Base-by-base conservation (phyloP, 352 stramenopile genomes). In the Phytophthora idaei region DNA sequence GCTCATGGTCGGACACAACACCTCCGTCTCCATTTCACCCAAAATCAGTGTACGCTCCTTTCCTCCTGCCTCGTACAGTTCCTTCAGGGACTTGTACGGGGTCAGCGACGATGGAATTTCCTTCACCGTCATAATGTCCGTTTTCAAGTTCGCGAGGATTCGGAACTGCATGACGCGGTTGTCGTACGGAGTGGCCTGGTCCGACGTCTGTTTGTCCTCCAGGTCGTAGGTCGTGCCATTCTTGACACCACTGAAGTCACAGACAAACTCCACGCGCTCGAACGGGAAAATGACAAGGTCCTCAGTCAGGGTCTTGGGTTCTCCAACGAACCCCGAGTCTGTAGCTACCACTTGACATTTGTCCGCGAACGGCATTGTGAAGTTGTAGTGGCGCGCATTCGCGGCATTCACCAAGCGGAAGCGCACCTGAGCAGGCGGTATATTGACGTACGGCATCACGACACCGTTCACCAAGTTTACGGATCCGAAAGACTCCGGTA, bases 381-480 rank as follows among this genome's bases (percentile, higher is more conserved):
- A 76, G 73, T 90, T 90, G 78, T 92, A 92, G 75, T 90, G 74
- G 51, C 84, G 84, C 28, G 84, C 66, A 62, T 92, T 92, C 64
- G 84, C 80, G 8, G 73, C 49, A 60, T 90, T 92, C 21, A 72
- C 67, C 27, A 90, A 34, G 25, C 84, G 81, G 66, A 92, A 90
- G 34, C 84, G 84, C 21, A 89, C 81, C 45, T 92, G 84, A n/a
- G 79, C 76, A 32, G 77, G 71, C 0, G 81, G 81, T 11, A 92
- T 67, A 39, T 92, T 78, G 2, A 90, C 31, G 66, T 84, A 36
- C 27, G 81, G 83, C 58, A 90, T 90, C 6, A 88, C 52, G 1
- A 88, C 74, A 12, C 78, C 80, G 55, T 89, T 89, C 12, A 89
- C 73, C 5, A 72, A 39, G 62, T 89, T 89, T 32, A 85, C 67